Evolutionary conservation across 257 asterid species (phyloP).

Genomic region (Leonotis leonurus): DNA sequence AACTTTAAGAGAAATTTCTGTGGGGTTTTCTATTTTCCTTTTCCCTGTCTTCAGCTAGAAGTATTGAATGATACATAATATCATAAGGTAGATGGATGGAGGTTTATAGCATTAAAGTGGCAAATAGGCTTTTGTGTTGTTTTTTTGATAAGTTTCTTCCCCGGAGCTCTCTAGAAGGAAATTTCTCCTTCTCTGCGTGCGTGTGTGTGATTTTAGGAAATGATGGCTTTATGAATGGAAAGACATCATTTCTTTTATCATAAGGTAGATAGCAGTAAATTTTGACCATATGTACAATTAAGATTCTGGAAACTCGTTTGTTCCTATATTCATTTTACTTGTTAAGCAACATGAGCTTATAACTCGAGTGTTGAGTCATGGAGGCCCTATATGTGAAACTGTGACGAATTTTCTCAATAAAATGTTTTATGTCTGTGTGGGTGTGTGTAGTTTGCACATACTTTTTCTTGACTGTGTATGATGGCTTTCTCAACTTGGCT

Average conservation of each 20-base stretch:
- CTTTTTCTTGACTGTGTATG: neutral
- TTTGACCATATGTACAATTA: neutral
- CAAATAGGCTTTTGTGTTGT: neutral
- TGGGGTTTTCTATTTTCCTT: neutral
- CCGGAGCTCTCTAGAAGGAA: no score
- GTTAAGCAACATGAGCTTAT: no score
- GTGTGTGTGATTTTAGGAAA: neutral
- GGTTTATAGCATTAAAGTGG: no score
- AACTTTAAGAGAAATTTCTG: neutral
- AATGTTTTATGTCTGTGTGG: neutral
- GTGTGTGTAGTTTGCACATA: neutral
- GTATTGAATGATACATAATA: neutral
- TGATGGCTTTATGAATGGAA: neutral
- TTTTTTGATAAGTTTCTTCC: neutral
- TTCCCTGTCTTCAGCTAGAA: neutral
- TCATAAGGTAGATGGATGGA: no score
- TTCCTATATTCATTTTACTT: neutral
- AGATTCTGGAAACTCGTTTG: neutral
- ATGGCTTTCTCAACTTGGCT: neutral
- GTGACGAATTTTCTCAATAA: neutral
- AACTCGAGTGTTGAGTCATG: neutral
- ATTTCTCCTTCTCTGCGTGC: neutral
- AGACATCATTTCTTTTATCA: neutral
- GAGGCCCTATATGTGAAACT: no score
- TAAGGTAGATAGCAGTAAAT: no score